These are phyloP conservation scores for Notholithocarpus densiflorus DNA, from an alignment of 306 rosid genomes.

Conservation along the genomic window DNA sequence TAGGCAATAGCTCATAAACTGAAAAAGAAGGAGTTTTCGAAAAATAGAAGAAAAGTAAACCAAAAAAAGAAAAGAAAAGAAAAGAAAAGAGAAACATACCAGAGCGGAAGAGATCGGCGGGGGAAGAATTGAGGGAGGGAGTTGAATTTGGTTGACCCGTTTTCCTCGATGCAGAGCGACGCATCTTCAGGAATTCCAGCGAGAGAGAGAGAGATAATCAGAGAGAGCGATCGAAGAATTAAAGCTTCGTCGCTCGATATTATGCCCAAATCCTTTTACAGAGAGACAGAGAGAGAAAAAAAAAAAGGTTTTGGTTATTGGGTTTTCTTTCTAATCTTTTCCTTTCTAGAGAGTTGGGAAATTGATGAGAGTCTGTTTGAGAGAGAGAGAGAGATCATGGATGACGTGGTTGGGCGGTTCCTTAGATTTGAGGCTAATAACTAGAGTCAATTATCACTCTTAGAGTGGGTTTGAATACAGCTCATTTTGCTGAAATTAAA, in stretches of 20 bases:
- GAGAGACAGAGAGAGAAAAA: no score
- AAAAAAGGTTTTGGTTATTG: no score
- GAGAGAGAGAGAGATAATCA: not conserved
- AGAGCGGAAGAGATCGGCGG: slow-evolving; percentile 80
- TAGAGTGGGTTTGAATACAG: accelerated
- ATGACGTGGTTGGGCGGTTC: no score
- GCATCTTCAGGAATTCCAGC: slow-evolving; percentile 73
- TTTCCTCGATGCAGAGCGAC: slow-evolving; percentile 63
- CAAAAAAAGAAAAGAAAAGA: no score
- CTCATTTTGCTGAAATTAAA: accelerated
- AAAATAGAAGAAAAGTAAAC: not conserved
- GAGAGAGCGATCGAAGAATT: slow-evolving; percentile 10
- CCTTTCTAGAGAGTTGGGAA: no score
- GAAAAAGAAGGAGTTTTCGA: not conserved
- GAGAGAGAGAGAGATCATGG: no score
- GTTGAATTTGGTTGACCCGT: slow-evolving; percentile 78
- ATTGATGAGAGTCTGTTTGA: no score
- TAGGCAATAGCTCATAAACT: no score
- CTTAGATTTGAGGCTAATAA: no score
- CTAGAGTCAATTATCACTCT: accelerated
- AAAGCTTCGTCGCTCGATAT: slow-evolving; percentile 16
- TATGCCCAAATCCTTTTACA: not conserved
- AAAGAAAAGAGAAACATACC: slow-evolving; percentile 32
- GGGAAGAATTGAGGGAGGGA: slow-evolving; percentile 52
- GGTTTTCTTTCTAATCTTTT: no score